Percentiles rank a stretch among this genome's conserved stretches.
phyloP scores from a whole-genome alignment of 2,329 filamentous ascomycete genomes.

The Aspergillus alliaceus region DNA sequence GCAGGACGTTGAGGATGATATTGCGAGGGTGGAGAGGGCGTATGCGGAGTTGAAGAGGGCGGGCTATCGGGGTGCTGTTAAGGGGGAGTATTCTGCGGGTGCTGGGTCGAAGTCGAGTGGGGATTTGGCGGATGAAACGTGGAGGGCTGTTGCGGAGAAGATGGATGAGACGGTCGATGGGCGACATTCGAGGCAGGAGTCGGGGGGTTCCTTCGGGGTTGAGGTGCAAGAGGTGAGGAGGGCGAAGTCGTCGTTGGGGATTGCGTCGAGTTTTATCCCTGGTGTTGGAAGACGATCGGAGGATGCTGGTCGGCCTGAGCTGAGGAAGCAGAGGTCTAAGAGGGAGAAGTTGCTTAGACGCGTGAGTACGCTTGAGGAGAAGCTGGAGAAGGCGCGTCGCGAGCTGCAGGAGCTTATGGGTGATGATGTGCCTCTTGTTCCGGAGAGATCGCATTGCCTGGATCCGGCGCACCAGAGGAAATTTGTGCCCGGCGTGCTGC shows the following conservation, averaged over 20 bases:
- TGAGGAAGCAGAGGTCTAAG: constrained; percentile 53
- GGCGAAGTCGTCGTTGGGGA: constrained; percentile 30
- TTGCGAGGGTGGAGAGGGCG: constrained; percentile 50
- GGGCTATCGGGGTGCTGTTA: constrained; percentile 48
- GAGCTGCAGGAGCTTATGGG: constrained; percentile 54
- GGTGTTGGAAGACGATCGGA: constrained; percentile 24
- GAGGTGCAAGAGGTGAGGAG: constrained; percentile 38
- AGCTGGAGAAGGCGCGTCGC: constrained; percentile 55
- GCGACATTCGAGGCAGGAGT: constrained; percentile 18
- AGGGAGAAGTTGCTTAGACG: constrained; percentile 61
- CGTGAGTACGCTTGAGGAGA: constrained; percentile 61
- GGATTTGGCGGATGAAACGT: constrained; percentile 33
- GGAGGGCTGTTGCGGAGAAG: constrained; percentile 33
- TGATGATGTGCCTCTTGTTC: constrained; percentile 29
- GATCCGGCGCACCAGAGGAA: constrained; percentile 32
- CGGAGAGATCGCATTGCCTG: constrained; percentile 15
- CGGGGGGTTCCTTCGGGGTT: constrained; percentile 31
- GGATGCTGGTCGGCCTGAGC: constrained; percentile 24
- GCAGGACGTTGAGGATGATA: constrained; percentile 41
- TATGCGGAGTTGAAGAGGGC: constrained; percentile 56
- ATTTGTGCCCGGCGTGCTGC: constrained; percentile 45
- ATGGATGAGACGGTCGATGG: constrained; percentile 24
- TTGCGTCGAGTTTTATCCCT: constrained; percentile 22
- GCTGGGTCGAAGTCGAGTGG: constrained; percentile 15
- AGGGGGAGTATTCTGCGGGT: constrained; percentile 31